These are phyloP conservation scores for Bisporella sp. DNA, from an alignment of 2,329 filamentous ascomycete species.

Conservation along the genomic window DNA sequence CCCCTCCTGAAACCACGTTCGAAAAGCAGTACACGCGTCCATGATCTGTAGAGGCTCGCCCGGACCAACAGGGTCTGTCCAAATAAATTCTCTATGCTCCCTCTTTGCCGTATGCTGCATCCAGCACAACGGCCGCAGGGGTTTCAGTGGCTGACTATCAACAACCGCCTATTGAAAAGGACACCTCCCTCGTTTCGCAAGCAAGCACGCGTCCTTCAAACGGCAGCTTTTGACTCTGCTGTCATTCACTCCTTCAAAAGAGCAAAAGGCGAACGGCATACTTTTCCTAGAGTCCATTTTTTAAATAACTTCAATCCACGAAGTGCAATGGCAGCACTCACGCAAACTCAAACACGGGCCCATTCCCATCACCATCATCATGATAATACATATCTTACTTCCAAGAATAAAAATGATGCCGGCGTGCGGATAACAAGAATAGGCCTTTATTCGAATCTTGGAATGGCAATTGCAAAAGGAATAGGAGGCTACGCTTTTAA, in stretches of 20 bases:
- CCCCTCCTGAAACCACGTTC: too few relatives aligned
- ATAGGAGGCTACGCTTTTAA: constrained; percentile 91
- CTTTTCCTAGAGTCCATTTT: too few relatives aligned
- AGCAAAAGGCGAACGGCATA: too few relatives aligned
- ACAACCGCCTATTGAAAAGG: too few relatives aligned
- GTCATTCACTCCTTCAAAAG: too few relatives aligned
- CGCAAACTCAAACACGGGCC: constrained; percentile 25
- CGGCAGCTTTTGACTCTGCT: constrained; percentile 11
- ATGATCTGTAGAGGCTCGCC: too few relatives aligned
- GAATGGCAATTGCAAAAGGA: constrained; percentile 91
- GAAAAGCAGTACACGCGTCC: too few relatives aligned
- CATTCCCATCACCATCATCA: constrained; percentile 67
- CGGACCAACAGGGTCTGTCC: too few relatives aligned
- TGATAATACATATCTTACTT: constrained; percentile 77
- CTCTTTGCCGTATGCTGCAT: too few relatives aligned
- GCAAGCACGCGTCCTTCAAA: constrained; percentile 22
- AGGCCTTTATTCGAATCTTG: constrained; percentile 80
- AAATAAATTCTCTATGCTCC: too few relatives aligned
- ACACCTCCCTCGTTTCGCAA: not conserved
- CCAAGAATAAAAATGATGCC: constrained; percentile 80
- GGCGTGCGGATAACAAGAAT: constrained; percentile 90
- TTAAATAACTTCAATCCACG: constrained; percentile 2
- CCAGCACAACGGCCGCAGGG: too few relatives aligned
- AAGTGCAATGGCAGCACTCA: constrained; percentile 24
- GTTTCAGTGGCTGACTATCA: too few relatives aligned